These are phyloP conservation scores for Bisporella sp. DNA, from an alignment of 2,329 filamentous ascomycete genomes.

Conservation along the genomic window DNA sequence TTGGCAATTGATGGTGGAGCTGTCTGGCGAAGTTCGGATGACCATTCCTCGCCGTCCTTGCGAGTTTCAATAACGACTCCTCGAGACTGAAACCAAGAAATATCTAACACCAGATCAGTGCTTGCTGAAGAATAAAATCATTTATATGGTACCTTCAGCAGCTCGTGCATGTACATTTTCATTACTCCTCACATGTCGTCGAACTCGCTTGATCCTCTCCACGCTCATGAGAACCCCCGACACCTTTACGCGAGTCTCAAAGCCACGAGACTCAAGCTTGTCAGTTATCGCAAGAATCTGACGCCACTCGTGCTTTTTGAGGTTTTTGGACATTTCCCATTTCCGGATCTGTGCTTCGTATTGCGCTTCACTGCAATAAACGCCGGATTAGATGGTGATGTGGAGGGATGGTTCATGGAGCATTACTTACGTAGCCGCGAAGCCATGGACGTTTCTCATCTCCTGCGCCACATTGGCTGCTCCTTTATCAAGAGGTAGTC, in stretches of 20 bases:
- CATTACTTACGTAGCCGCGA: not conserved
- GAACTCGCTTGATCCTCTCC: not conserved
- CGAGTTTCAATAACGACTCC: too few species aligned
- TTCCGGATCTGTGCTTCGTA: not conserved
- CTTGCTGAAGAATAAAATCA: too few species aligned
- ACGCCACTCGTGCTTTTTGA: not conserved
- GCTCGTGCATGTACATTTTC: too few species aligned
- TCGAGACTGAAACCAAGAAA: too few species aligned
- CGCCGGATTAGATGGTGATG: too few species aligned
- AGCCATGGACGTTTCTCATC: not conserved
- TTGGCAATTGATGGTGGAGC: too few species aligned
- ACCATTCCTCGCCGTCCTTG: too few species aligned
- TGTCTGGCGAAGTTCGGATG: too few species aligned
- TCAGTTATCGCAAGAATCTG: not conserved
- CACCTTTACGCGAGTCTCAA: not conserved
- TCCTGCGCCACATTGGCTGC: not conserved
- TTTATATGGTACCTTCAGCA: too few species aligned
- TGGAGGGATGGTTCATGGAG: too few species aligned
- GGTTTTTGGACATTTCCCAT: not conserved
- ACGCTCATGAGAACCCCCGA: not conserved
- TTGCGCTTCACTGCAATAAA: not conserved
- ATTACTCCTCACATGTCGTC: not conserved
- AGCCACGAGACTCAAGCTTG: not conserved
- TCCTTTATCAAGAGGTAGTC: conserved; percentile 1
- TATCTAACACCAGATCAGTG: too few species aligned